Percentiles rank a stretch among this genome's conserved stretches.
phyloP scores from a whole-genome alignment of 1,284 basidiomycete species.

The Chiua sp. region DNA sequence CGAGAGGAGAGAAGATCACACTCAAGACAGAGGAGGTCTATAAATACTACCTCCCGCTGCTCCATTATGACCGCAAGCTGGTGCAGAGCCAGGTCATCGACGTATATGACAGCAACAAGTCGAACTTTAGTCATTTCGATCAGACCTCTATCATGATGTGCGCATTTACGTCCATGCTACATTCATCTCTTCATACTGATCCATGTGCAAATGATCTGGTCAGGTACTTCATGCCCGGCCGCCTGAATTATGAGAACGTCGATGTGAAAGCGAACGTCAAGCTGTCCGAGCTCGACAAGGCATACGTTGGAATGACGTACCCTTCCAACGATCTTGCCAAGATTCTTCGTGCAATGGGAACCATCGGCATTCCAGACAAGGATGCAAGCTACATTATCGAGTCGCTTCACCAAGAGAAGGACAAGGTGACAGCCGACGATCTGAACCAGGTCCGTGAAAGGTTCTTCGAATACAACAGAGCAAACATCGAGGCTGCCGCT shows the following conservation, averaged over 20 bases:
- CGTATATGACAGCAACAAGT: not conserved
- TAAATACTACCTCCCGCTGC: not conserved
- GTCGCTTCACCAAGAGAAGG: too few relatives aligned
- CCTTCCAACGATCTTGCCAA: not conserved
- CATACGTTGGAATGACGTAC: not conserved
- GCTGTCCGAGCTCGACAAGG: not conserved
- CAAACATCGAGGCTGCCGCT: too few relatives aligned
- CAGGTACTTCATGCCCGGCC: not conserved
- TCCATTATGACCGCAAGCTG: not conserved
- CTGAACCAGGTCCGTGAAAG: too few relatives aligned
- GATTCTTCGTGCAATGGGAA: too few relatives aligned
- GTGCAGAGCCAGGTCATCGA: not conserved
- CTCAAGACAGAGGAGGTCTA: constrained; percentile 1
- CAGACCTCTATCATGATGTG: not conserved
- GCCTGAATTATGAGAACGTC: not conserved
- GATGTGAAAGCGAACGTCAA: not conserved
- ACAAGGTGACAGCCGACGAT: too few relatives aligned
- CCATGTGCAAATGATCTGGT: not conserved
- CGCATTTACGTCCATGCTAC: too few relatives aligned
- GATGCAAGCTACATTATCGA: too few relatives aligned
- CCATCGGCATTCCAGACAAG: too few relatives aligned
- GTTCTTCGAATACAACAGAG: too few relatives aligned
- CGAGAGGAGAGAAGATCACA: constrained; percentile 6
- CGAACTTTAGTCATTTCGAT: not conserved
- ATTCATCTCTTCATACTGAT: too few relatives aligned